phyloP scores from a whole-genome alignment of 129 eudicot genomes.

The Ambrosia artemisiifolia region DNA sequence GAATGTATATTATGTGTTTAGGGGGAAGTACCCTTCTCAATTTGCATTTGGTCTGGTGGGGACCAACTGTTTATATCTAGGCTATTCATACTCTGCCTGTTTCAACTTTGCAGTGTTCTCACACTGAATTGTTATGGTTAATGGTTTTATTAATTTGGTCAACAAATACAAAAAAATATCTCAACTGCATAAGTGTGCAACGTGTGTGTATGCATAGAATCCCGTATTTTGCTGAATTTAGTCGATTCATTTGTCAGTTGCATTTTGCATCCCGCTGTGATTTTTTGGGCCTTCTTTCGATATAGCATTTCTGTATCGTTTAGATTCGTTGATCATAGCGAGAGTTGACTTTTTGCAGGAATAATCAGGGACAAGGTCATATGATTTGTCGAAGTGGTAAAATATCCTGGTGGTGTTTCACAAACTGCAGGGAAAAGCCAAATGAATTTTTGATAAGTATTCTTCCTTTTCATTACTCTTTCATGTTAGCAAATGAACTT shows the following conservation, averaged over 20 bases:
- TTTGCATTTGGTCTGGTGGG: constrained; percentile 18
- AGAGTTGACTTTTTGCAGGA: constrained; percentile 8
- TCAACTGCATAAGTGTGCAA: background rate
- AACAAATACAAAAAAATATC: background rate
- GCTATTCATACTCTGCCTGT: background rate
- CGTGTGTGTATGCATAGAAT: background rate
- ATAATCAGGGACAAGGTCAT: constrained; percentile 6
- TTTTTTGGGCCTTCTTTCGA: background rate
- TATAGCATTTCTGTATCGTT: background rate
- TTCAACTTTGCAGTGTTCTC: constrained; percentile 11
- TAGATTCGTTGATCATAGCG: background rate
- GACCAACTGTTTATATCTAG: constrained; percentile 19
- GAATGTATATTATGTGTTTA: background rate
- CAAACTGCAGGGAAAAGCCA: background rate
- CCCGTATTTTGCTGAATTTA: background rate
- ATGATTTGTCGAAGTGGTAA: background rate
- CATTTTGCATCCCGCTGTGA: background rate
- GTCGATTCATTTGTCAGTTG: background rate
- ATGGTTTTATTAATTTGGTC: constrained; percentile 4
- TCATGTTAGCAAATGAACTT: background rate
- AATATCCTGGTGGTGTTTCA: constrained; percentile 2
- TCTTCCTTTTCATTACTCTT: constrained; percentile 5
- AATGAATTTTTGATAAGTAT: background rate
- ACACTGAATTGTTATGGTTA: background rate
- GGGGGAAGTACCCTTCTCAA: constrained; percentile 19